These are phyloP conservation scores for Glycine tomentella DNA, from an alignment of 306 rosid species.

Conservation along the genomic window DNA sequence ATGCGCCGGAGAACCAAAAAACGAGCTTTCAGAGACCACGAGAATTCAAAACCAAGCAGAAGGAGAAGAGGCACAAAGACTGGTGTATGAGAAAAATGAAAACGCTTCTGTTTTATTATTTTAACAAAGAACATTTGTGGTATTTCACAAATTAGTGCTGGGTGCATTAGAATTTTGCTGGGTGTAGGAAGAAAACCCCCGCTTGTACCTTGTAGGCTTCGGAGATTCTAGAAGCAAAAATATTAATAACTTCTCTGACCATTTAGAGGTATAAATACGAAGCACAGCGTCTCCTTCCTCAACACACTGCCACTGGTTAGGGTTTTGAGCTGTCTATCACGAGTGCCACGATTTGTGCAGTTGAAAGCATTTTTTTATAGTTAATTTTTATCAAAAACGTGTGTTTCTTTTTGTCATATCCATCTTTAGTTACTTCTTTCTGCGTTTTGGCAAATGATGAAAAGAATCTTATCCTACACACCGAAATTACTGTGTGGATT, in stretches of 20 bases:
- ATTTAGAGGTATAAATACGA: conserved; percentile 31
- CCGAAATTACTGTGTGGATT: conserved; percentile 53
- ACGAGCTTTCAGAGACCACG: too few species aligned
- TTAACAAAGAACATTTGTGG: too few species aligned
- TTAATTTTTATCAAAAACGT: not conserved
- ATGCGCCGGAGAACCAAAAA: too few species aligned
- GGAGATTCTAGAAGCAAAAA: not conserved
- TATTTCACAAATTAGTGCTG: too few species aligned
- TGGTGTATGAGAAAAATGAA: too few species aligned
- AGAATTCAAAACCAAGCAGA: too few species aligned
- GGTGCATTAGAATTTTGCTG: too few species aligned
- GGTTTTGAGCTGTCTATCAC: conserved; percentile 1
- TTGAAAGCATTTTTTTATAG: not conserved
- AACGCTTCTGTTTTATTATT: too few species aligned
- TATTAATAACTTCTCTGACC: not conserved
- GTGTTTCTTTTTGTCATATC: not conserved
- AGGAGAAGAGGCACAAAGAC: too few species aligned
- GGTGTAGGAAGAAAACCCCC: too few species aligned
- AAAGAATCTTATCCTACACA: conserved; percentile 48
- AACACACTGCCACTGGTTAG: not conserved
- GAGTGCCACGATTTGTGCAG: not conserved
- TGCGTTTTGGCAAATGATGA: conserved; percentile 50
- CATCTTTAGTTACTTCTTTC: not conserved
- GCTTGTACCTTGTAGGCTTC: too few species aligned
- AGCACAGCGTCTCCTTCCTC: not conserved